Conservation (phyloP, 345 rosid species). For the Sisymbrium altissimum region DNA sequence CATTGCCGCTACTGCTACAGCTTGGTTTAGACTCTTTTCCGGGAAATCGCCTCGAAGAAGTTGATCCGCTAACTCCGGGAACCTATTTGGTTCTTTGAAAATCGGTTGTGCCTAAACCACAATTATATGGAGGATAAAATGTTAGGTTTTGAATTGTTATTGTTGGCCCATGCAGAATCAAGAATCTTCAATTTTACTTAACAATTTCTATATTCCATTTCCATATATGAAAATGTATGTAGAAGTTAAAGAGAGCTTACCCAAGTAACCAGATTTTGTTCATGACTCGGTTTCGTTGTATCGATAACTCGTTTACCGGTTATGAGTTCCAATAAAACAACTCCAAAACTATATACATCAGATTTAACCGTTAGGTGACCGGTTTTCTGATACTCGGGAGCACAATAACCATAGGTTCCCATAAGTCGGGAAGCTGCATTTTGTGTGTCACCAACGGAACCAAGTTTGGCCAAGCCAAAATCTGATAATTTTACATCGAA, state of each 20-base stretch:
- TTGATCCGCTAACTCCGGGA: conserved; percentile 62
- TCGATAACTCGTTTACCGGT: conserved; percentile 73
- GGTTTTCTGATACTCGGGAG: conserved; percentile 80
- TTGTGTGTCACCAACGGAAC: conserved; percentile 60
- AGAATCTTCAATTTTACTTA: too few species aligned
- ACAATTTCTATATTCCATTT: too few species aligned
- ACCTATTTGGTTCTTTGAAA: conserved; percentile 52
- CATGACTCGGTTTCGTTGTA: conserved; percentile 42
- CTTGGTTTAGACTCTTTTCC: conserved; percentile 50
- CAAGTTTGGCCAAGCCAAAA: conserved; percentile 84
- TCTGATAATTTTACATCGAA: conserved; percentile 72
- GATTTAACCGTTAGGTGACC: conserved; percentile 71
- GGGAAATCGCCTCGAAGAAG: conserved; percentile 50
- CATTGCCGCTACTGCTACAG: conserved; percentile 73
- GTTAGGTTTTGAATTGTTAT: background rate
- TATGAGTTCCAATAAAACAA: conserved; percentile 74
- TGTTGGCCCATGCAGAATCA: background rate
- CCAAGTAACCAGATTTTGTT: conserved; percentile 77
- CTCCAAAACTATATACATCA: conserved; percentile 87
- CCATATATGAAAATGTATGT: background rate
- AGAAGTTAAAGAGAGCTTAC: conserved; percentile 34
- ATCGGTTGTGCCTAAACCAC: conserved; percentile 58
- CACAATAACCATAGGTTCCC: conserved; percentile 90
- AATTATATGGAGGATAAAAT: background rate
- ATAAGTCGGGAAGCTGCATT: conserved; percentile 71